A percentile compares a stretch with the other conserved stretches of the same genome.
Conservation (phyloP, 1,139 yeast species). For the Magnusiomyces starmeri region DNA sequence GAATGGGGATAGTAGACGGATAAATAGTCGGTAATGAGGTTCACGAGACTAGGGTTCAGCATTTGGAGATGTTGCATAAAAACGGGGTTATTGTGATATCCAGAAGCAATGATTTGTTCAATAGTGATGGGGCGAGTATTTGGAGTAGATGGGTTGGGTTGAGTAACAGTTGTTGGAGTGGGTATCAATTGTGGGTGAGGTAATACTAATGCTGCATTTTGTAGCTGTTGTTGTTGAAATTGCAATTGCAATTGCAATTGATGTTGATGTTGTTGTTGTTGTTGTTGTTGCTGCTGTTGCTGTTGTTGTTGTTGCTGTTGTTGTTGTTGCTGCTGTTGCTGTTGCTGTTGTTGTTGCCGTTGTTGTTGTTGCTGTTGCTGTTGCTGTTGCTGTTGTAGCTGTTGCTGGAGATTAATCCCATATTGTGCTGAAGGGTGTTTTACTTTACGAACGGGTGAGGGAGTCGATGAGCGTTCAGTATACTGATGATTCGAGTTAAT, state of each 20-base stretch:
- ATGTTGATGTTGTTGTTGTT: conserved; percentile 17
- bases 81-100: neutral
- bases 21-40: neutral
- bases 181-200: too few species aligned
- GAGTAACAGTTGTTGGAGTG: too few species aligned
- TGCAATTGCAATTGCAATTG: conserved; percentile 18
- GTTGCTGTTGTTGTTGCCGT: neutral
- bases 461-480: too few species aligned
- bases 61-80: neutral
- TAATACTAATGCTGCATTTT: too few species aligned
- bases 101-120: neutral
- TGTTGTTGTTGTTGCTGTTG: conserved; percentile 10
- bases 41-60: neutral
- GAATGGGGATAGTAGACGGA: neutral
- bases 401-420: neutral
- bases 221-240: conserved; percentile 13
- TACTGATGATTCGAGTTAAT: too few species aligned
- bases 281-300: conserved; percentile 18
- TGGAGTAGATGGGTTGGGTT: neutral
- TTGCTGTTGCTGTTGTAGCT: neutral
- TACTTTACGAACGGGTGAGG: too few species aligned
- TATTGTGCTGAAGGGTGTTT: neutral
- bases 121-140: neutral
- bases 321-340: neutral
- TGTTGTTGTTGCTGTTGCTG: neutral